Evolutionary conservation across 345 rosid genomes (phyloP), one percentile per base, ranked within the genome.

Genomic region (Lagerstroemia speciosa): DNA sequence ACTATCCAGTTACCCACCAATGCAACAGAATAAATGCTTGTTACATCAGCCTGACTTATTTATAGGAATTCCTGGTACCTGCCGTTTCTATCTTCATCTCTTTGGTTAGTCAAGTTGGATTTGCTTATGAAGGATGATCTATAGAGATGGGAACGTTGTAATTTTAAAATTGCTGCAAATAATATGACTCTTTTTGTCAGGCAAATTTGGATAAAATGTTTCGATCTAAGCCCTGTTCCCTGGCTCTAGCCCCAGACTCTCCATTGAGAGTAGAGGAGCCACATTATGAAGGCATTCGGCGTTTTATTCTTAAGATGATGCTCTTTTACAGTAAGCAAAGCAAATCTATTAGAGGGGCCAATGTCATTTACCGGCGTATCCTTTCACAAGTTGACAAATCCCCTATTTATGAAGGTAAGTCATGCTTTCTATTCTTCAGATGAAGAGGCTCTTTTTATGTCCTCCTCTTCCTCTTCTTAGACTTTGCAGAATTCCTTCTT

Each of bases 301-400:
- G 69, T 32, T 66, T 89, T 38, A 46, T 94, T 16, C 82, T 89
- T 29, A 89, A 79, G 83, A 36, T 91, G 71, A 69, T 91, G 81
- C 67, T 91, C 71, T 94, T 89, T 78, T 94, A 94, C 77, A 89
- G 98, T 71, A 88, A 85, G 68, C 96, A 91, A 78, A 91, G 99
- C 90, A 83, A 67, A 75, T 85, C 86, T 66, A 87, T 91, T 70
- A 84, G 98, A 48, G 91, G 90, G 27, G 99, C 99, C 1, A 91
- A 88, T 70, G 91, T 89, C 36, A 84, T 89, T 15, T 94, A 89
- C 76, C 67, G 62, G 46, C 80, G 97, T 24, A 74, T 94, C 2
- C 50, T 82, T 75, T 74, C 87, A 33, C 99, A 89, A 81, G 93
- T 94, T 3, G 84, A 89, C 63, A 87, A 77, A 53, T 93, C 95